Conservation (phyloP, 441 rosid species). For the Pelargonium myrrhifolium region DNA sequence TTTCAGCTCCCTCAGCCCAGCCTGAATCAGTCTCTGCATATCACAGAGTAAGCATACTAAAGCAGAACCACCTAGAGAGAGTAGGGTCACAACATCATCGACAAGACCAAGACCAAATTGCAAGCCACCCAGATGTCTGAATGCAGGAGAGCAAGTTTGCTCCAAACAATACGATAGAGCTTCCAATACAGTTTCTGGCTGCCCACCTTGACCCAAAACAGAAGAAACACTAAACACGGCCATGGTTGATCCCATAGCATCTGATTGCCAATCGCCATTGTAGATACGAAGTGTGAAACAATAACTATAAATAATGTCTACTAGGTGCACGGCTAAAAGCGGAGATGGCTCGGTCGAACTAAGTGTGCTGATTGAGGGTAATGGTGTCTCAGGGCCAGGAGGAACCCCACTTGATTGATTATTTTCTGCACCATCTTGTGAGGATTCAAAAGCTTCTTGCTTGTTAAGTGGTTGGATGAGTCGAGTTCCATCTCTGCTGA, state of each 20-base stretch:
- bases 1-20: not conserved
- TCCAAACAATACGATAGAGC: slow-evolving; percentile 60
- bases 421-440: slow-evolving; percentile 21
- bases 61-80: slow-evolving; percentile 51
- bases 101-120: slow-evolving; percentile 54
- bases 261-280: slow-evolving; percentile 84
- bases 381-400: slow-evolving; percentile 54
- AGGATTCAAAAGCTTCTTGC: slow-evolving; percentile 21
- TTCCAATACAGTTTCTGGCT: slow-evolving; percentile 57
- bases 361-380: slow-evolving; percentile 49
- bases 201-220: slow-evolving; percentile 53
- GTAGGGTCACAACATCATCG: slow-evolving; percentile 44
- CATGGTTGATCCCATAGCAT: slow-evolving; percentile 55
- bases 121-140: slow-evolving; percentile 59
- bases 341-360: slow-evolving; percentile 61
- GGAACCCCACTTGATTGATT: slow-evolving; percentile 45
- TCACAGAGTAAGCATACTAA: slow-evolving; percentile 24
- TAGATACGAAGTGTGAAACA: slow-evolving; percentile 76
- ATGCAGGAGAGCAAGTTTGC: slow-evolving; percentile 67
- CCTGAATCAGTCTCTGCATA: not conserved
- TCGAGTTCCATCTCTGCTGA: slow-evolving; percentile 51
- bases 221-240: slow-evolving; percentile 49
- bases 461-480: slow-evolving; percentile 46
- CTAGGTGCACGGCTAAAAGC: slow-evolving; percentile 56
- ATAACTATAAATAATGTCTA: slow-evolving; percentile 61